phyloP scores from a whole-genome alignment of 768 basidiomycete species.

The Pleurotus salmoneostramineus region DNA sequence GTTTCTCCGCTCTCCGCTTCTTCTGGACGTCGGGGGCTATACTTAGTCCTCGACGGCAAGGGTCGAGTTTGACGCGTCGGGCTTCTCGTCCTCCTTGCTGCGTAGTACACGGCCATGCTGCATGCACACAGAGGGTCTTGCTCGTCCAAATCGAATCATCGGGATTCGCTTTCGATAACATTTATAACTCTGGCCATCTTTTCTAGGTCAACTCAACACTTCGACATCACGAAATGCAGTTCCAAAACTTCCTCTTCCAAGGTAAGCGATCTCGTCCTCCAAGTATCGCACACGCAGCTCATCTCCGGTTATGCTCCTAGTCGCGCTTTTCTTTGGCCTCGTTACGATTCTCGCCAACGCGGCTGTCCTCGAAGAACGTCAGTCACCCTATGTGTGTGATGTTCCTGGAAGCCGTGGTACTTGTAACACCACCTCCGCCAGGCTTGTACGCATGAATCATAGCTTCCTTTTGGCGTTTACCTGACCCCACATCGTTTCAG shows the following conservation, averaged over 20 bases:
- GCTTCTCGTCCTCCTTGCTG: conserved; percentile 5
- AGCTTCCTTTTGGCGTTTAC: no score
- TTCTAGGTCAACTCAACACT: neutral
- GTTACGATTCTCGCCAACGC: neutral
- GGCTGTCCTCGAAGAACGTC: conserved; percentile 3
- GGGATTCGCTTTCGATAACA: neutral
- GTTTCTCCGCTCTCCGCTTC: no score
- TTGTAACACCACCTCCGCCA: neutral
- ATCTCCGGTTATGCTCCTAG: neutral
- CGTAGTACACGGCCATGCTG: neutral
- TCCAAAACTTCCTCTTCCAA: neutral
- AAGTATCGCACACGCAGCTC: neutral
- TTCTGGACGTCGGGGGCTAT: neutral
- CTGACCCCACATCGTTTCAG: neutral
- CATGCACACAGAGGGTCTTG: neutral
- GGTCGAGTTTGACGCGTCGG: neutral
- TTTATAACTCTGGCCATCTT: neutral
- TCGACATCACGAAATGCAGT: neutral
- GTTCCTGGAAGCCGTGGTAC: neutral
- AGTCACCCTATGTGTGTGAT: neutral
- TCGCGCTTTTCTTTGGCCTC: neutral
- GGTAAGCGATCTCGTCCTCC: neutral
- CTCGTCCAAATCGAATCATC: no score
- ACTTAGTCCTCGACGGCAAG: neutral
- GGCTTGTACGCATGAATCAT: no score